Evolutionary conservation across 2,329 filamentous ascomycete genomes (phyloP).

Genomic region (Talaromyces sp.): DNA sequence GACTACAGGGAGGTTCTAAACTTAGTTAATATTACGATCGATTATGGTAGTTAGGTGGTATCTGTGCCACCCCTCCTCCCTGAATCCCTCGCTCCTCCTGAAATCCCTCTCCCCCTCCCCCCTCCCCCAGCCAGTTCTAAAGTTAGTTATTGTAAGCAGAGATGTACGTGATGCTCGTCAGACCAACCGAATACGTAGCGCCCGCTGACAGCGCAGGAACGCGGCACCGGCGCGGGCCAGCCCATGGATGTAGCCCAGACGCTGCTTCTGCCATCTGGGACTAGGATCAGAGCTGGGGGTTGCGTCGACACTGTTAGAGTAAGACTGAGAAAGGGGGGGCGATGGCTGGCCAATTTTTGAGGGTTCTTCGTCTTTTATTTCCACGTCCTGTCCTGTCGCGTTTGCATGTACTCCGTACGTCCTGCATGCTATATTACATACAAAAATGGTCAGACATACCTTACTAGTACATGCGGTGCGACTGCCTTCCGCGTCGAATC

Average conservation of each 20-base stretch:
- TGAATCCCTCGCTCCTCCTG: too few relatives aligned
- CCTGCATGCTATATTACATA: background rate
- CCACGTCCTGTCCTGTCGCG: too few relatives aligned
- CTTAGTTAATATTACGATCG: background rate
- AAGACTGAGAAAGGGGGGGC: too few relatives aligned
- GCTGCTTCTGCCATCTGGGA: too few relatives aligned
- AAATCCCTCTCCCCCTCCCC: background rate
- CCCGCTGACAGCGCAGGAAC: slow-evolving; percentile 13
- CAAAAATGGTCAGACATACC: background rate
- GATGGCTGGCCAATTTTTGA: too few relatives aligned
- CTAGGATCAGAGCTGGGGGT: background rate
- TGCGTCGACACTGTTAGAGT: too few relatives aligned
- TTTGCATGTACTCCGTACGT: too few relatives aligned
- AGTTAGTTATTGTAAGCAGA: too few relatives aligned
- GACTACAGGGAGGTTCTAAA: too few relatives aligned
- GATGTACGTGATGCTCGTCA: background rate
- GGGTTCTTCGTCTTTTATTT: too few relatives aligned
- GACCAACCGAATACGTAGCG: background rate
- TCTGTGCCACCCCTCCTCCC: background rate
- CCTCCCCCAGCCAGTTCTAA: too few relatives aligned
- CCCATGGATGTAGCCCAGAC: too few relatives aligned
- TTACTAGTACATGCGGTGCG: background rate
- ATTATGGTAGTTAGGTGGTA: background rate
- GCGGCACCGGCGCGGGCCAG: background rate
- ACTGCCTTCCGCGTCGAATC: background rate